These are phyloP conservation scores for Ascobolus immersus DNA, from an alignment of 495 filamentous ascomycete genomes.

Conservation along the genomic window DNA sequence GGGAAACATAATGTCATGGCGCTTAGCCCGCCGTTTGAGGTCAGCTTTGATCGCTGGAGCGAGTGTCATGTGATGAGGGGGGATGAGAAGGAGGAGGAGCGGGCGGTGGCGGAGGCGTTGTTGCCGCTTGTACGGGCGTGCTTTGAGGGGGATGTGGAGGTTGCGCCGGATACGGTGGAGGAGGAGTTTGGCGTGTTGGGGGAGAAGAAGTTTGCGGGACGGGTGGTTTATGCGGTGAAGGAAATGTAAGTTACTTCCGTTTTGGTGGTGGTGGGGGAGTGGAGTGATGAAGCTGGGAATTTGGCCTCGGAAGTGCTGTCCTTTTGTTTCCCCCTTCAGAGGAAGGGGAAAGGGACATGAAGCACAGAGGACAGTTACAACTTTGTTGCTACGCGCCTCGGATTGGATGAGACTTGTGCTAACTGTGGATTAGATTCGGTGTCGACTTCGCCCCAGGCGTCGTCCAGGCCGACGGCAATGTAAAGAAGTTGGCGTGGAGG, in stretches of 20 bases:
- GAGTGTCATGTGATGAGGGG: slow-evolving; percentile 19
- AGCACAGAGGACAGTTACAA: too few relatives aligned
- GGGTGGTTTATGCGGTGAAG: slow-evolving; percentile 78
- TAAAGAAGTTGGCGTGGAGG: slow-evolving; percentile 77
- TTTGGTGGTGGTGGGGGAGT: too few relatives aligned
- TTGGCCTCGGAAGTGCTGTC: too few relatives aligned
- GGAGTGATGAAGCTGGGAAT: too few relatives aligned
- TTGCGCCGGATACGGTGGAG: slow-evolving; percentile 55
- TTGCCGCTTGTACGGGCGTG: slow-evolving; percentile 70
- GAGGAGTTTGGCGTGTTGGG: slow-evolving; percentile 65
- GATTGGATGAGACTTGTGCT: too few relatives aligned
- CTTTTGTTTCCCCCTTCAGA: slow-evolving; percentile 1
- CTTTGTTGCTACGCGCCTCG: too few relatives aligned
- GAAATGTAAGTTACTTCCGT: too few relatives aligned
- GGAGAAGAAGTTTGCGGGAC: slow-evolving; percentile 63
- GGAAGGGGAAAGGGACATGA: too few relatives aligned
- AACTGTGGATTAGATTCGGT: slow-evolving; percentile 50
- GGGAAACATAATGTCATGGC: slow-evolving; percentile 91
- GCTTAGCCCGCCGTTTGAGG: slow-evolving; percentile 78
- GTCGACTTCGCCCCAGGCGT: slow-evolving; percentile 86
- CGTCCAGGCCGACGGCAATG: slow-evolving; percentile 75
- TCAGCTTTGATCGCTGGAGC: too few relatives aligned
- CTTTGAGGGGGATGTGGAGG: slow-evolving; percentile 73
- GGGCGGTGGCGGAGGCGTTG: slow-evolving; percentile 46
- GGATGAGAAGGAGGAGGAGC: slow-evolving; percentile 18